Conservation (phyloP, 2,329 filamentous ascomycete species). For the Herpomyces periplanetae region DNA sequence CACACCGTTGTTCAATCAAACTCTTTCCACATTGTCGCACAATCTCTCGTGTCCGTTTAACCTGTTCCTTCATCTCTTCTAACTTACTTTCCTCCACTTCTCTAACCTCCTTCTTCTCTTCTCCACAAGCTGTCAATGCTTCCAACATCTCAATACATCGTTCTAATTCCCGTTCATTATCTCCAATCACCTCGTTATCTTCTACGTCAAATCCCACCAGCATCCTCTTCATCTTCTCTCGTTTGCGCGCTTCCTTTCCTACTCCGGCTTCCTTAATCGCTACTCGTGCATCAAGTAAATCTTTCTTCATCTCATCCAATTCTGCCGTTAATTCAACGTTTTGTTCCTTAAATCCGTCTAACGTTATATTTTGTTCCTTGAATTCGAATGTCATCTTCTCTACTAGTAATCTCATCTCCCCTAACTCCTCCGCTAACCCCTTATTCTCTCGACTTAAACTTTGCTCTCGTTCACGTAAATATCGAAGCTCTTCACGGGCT, state of each 20-base stretch:
- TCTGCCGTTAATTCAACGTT: constrained; percentile 70
- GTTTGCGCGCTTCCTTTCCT: constrained; percentile 94
- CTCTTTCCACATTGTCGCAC: constrained; percentile 70
- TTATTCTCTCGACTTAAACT: constrained; percentile 69
- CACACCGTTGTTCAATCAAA: constrained; percentile 25
- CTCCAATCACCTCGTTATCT: constrained; percentile 68
- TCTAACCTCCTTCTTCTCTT: constrained; percentile 33
- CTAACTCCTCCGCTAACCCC: constrained; percentile 40
- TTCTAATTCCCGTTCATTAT: constrained; percentile 53
- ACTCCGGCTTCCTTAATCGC: constrained; percentile 70
- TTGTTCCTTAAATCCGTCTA: constrained; percentile 85
- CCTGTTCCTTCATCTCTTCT: constrained; percentile 27
- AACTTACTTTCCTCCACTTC: constrained; percentile 53
- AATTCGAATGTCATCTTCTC: constrained; percentile 82
- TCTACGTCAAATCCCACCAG: constrained; percentile 92
- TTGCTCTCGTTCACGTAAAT: constrained; percentile 48
- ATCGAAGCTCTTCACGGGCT: constrained; percentile 44
- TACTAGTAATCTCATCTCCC: constrained; percentile 80
- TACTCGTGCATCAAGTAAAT: constrained; percentile 82
- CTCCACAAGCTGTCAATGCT: too few relatives aligned
- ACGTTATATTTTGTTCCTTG: constrained; percentile 84
- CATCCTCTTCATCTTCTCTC: constrained; percentile 98
- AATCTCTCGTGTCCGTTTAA: constrained; percentile 64
- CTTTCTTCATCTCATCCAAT: constrained; percentile 77
- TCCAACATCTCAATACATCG: constrained; percentile 54